Percentiles rank a stretch among this genome's conserved stretches.
These are phyloP conservation scores for Naganishia sp. DNA, from an alignment of 1,284 basidiomycete species.

Conservation along the genomic window DNA sequence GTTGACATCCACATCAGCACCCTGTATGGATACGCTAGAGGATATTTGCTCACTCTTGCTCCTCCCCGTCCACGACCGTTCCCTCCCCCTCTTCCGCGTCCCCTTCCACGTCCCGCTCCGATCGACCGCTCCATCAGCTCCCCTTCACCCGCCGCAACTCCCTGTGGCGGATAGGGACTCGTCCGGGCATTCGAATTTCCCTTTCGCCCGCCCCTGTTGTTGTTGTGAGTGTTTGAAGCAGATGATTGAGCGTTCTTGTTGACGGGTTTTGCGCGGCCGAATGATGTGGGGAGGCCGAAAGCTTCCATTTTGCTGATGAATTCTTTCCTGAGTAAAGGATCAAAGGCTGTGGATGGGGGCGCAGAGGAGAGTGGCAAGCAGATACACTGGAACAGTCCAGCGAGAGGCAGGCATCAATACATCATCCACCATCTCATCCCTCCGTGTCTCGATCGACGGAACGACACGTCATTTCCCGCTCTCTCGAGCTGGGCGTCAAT, in stretches of 20 bases:
- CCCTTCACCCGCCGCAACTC: neutral
- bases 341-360: neutral
- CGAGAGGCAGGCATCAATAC: too few species aligned
- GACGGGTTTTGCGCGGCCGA: constrained; percentile 3
- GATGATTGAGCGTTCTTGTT: constrained; percentile 4
- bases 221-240: neutral
- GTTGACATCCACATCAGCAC: too few species aligned
- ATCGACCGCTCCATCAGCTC: constrained; percentile 6
- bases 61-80: constrained; percentile 2
- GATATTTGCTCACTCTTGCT: neutral
- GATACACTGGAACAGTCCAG: too few species aligned
- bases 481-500: neutral
- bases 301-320: neutral
- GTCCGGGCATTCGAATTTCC: neutral
- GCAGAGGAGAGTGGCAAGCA: too few species aligned
- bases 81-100: constrained; percentile 8
- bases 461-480: constrained; percentile 5
- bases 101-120: constrained; percentile 4
- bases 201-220: neutral
- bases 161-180: constrained; percentile 11
- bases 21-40: too few species aligned
- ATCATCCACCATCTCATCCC: neutral
- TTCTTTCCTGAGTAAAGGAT: neutral
- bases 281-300: constrained; percentile 23
- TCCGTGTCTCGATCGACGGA: neutral